Base-by-base conservation (phyloP, 2,329 filamentous ascomycete genomes). In the Fusarium albosuccineum region DNA sequence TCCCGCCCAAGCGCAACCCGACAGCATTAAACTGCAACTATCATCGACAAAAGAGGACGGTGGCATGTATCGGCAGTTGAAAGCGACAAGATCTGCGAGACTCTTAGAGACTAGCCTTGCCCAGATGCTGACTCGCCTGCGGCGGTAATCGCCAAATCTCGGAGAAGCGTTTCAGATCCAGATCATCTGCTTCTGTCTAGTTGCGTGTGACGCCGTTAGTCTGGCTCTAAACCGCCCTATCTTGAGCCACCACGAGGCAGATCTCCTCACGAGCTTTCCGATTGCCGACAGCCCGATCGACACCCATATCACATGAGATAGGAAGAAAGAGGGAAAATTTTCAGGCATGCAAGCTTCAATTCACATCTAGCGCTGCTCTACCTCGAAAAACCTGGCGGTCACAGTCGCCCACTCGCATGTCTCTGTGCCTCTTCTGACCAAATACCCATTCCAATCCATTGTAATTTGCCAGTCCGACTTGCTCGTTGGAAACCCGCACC, bases 261-360 rank as follows among this genome's bases (percentile, higher is more conserved):
- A 37, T 41, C 56, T 45, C 16, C 34, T 51, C 53, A 46, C 52
- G 52, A 27, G 29, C n/a, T 29, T 34, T 8, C 44, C 14, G 26
- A 40, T n/a, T 16, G 7, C 37, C 37, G 37, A 53, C 26, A 22
- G 37, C 16, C 36, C 49, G 45, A 29, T 44, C 3, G 27, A 14
- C 4, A n/a, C 49, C 17, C 1, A 29, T 5, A 29, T 62, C 60
- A 68, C 50, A 52, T 27, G 26, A 30, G 41, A 40, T 57, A n/a
- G 26, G 48, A 52, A 17, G 13, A 50, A 52, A 17, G 13, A 41
- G 13, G 22, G 4, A 44, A 53, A 44, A 33, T 29, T 55, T 55
- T 60, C 61, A 72, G 69, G 66, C 65, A 73, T 72, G 66, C 67
- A 69, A 66, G 67, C 56, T 64, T 66, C 49, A 66, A 71, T 73